These are phyloP conservation scores for Thalia dealbata DNA, from an alignment of 176 grass and related monocot species.

Conservation along the genomic window DNA sequence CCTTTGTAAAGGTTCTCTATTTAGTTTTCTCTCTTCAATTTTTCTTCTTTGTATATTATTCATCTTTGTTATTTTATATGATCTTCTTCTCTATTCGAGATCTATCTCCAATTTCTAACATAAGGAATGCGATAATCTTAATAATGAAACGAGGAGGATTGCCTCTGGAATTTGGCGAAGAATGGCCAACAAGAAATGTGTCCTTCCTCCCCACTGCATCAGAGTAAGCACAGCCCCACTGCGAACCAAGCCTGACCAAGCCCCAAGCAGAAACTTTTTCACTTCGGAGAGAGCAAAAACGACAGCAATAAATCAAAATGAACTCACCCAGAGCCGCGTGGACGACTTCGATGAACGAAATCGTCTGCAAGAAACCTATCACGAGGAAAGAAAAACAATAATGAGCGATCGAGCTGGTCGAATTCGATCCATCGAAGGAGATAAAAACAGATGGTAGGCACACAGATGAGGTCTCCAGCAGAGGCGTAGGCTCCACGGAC, in stretches of 20 bases:
- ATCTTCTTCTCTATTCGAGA: too few relatives aligned
- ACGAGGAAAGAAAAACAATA: not conserved
- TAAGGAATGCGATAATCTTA: not conserved
- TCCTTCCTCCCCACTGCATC: slow-evolving; percentile 84
- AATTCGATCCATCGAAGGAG: not conserved
- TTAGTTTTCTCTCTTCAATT: too few relatives aligned
- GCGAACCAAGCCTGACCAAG: slow-evolving; percentile 64
- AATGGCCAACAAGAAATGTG: slow-evolving; percentile 74
- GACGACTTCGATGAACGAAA: slow-evolving; percentile 53
- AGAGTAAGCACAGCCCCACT: slow-evolving; percentile 42
- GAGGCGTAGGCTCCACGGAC: slow-evolving; percentile 37
- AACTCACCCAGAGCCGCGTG: slow-evolving; percentile 55
- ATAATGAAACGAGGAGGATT: not conserved
- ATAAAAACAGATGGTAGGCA: too few relatives aligned
- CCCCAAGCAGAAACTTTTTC: slow-evolving; percentile 1
- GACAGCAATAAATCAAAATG: slow-evolving; percentile 1
- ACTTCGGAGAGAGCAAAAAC: slow-evolving; percentile 3
- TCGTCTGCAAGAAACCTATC: slow-evolving; percentile 52
- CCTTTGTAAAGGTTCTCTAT: too few relatives aligned
- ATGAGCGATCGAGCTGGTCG: not conserved
- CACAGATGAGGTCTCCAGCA: slow-evolving; percentile 75
- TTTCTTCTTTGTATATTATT: too few relatives aligned
- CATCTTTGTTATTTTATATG: too few relatives aligned
- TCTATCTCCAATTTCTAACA: too few relatives aligned
- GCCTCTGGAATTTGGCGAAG: slow-evolving; percentile 69